phyloP scores from a whole-genome alignment of 805 yeast species.

The Ogataea trehalophila region DNA sequence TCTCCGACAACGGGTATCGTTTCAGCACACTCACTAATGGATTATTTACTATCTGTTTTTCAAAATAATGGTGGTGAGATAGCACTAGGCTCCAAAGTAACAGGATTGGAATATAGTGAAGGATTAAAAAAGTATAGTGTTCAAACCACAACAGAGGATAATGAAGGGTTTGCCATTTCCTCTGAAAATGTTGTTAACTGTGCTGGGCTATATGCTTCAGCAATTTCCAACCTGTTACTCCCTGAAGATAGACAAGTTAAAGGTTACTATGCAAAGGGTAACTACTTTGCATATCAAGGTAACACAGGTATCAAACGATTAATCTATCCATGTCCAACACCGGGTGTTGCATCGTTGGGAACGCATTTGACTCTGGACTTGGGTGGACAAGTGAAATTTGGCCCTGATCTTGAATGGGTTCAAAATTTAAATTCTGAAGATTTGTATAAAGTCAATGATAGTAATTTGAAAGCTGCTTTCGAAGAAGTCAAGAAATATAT shows the following conservation, averaged over 20 bases:
- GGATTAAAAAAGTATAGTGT: constrained; percentile 26
- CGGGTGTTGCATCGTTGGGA: constrained; percentile 70
- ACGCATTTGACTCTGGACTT: constrained; percentile 82
- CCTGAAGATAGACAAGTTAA: constrained; percentile 55
- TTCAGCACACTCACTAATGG: constrained; percentile 73
- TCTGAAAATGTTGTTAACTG: constrained; percentile 63
- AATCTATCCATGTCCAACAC: constrained; percentile 78
- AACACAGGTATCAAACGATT: constrained; percentile 46
- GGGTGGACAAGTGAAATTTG: constrained; percentile 75
- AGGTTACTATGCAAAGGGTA: constrained; percentile 78
- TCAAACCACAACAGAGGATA: constrained; percentile 25
- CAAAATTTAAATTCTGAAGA: constrained; percentile 28
- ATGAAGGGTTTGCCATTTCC: constrained; percentile 36
- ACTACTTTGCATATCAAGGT: constrained; percentile 54
- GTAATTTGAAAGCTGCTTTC: constrained; percentile 50
- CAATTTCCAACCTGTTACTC: constrained; percentile 62
- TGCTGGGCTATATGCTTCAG: constrained; percentile 76
- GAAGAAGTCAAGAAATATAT: constrained; percentile 57
- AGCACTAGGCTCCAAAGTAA: constrained; percentile 58
- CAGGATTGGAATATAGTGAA: constrained; percentile 30
- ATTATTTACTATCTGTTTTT: constrained; percentile 48
- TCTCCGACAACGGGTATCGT: constrained; percentile 85
- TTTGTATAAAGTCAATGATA: constrained; percentile 44
- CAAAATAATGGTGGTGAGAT: constrained; percentile 60
- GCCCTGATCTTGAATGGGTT: constrained; percentile 88